These are phyloP conservation scores for Rubia yunnanensis DNA, from an alignment of 257 asterid species.

Conservation along the genomic window DNA sequence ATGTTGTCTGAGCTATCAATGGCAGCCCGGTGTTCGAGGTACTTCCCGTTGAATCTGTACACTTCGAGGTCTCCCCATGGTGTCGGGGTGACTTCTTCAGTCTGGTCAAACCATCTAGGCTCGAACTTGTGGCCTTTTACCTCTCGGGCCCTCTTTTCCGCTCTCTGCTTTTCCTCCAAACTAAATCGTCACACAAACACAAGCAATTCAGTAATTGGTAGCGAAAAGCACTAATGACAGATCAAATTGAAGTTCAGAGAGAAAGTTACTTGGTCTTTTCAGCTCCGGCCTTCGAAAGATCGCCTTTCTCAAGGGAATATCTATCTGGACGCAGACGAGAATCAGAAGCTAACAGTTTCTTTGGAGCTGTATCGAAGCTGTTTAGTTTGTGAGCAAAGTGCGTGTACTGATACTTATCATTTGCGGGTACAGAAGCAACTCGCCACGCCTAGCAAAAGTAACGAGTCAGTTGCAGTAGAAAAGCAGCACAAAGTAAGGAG, in stretches of 20 bases:
- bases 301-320: conserved; percentile 95
- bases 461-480: not conserved
- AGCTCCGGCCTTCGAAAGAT: conserved; percentile 76
- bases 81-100: conserved; percentile 64
- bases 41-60: conserved; percentile 61
- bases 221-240: not conserved
- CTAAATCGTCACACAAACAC: conserved; percentile 17
- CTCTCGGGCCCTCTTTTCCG: conserved; percentile 83
- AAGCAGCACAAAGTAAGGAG: not conserved
- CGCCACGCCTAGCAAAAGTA: conserved; percentile 58
- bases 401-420: conserved; percentile 86
- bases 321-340: conserved; percentile 98
- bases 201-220: conserved; percentile 1
- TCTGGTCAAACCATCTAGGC: conserved; percentile 81
- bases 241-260: not conserved
- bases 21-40: conserved; percentile 53
- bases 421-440: conserved; percentile 57
- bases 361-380: conserved; percentile 90
- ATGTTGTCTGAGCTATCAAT: conserved; percentile 41
- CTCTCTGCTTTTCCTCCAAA: conserved; percentile 94
- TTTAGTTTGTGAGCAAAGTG: conserved; percentile 88
- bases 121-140: conserved; percentile 55
- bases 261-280: conserved; percentile 81
- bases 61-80: conserved; percentile 98
- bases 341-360: conserved; percentile 83